phyloP scores from a whole-genome alignment of 129 eudicot genomes.

The Smallanthus sonchifolius region DNA sequence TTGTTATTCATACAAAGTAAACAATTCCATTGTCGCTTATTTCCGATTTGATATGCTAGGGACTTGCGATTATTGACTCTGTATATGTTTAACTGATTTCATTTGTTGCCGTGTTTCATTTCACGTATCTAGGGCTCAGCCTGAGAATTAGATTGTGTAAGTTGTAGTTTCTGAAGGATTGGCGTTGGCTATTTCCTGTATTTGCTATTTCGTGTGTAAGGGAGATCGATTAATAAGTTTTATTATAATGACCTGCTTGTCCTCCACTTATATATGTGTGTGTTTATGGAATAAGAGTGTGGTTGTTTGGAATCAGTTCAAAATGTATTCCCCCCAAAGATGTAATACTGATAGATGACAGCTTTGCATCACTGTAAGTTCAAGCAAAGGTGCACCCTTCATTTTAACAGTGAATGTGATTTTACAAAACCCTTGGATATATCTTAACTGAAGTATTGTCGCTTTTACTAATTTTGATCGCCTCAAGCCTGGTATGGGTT shows the following conservation, averaged over 20 bases:
- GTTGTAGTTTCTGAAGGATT: conserved; percentile 9
- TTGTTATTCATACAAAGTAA: background rate
- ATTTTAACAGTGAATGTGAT: background rate
- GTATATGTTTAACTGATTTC: background rate
- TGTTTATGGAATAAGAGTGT: background rate
- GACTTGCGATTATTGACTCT: background rate
- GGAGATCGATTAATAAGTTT: background rate
- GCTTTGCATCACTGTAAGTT: background rate
- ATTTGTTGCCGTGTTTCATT: conserved; percentile 2
- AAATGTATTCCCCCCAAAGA: background rate
- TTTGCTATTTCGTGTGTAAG: background rate
- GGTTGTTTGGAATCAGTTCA: background rate
- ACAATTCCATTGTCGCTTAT: background rate
- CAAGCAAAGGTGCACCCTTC: background rate
- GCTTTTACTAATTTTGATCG: background rate
- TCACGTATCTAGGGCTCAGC: conserved; percentile 26
- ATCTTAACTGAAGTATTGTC: background rate
- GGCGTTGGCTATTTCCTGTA: background rate
- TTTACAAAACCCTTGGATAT: background rate
- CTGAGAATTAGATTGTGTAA: background rate
- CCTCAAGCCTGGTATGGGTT: background rate
- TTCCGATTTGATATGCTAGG: background rate
- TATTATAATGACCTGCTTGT: background rate
- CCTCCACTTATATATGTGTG: background rate
- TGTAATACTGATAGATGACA: background rate